phyloP scores from a whole-genome alignment of 495 filamentous ascomycete species.

The Penicillium samsonianum region DNA sequence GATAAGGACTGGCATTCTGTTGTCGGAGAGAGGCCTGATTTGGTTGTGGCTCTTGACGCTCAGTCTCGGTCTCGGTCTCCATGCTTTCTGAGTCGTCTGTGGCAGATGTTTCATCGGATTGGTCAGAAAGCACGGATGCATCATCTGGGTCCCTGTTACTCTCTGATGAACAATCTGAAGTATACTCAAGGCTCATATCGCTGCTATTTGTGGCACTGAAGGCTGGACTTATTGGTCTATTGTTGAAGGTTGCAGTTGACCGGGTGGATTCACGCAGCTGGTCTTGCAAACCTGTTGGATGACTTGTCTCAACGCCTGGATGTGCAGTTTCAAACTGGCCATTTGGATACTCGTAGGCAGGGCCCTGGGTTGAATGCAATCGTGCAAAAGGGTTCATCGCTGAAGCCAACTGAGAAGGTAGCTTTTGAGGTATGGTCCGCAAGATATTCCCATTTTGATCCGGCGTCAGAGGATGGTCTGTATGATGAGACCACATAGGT shows the following conservation, averaged over 20 bases:
- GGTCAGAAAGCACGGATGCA: slow-evolving; percentile 17
- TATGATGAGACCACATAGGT: not conserved
- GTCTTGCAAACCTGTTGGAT: not conserved
- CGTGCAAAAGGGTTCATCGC: not conserved
- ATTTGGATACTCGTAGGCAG: not conserved
- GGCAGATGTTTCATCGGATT: slow-evolving; percentile 15
- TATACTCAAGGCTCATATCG: not conserved
- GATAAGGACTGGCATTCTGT: slow-evolving; percentile 15
- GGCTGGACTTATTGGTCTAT: not conserved
- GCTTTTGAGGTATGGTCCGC: not conserved
- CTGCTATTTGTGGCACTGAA: not conserved
- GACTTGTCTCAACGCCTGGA: not conserved
- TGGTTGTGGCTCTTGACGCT: slow-evolving; percentile 4
- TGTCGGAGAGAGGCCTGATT: not conserved
- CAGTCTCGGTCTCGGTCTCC: slow-evolving; percentile 12
- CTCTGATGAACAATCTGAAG: slow-evolving; percentile 14
- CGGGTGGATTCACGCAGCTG: not conserved
- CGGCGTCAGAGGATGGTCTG: not conserved
- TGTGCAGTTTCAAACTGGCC: not conserved
- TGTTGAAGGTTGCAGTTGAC: not conserved
- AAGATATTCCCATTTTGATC: not conserved
- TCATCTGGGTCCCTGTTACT: slow-evolving; percentile 14
- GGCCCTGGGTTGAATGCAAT: not conserved
- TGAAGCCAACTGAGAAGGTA: not conserved
- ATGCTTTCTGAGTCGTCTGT: slow-evolving; percentile 15